Evolutionary conservation across 75 land plant genomes (phyloP).

Genomic region (Cupressus sempervirens): DNA sequence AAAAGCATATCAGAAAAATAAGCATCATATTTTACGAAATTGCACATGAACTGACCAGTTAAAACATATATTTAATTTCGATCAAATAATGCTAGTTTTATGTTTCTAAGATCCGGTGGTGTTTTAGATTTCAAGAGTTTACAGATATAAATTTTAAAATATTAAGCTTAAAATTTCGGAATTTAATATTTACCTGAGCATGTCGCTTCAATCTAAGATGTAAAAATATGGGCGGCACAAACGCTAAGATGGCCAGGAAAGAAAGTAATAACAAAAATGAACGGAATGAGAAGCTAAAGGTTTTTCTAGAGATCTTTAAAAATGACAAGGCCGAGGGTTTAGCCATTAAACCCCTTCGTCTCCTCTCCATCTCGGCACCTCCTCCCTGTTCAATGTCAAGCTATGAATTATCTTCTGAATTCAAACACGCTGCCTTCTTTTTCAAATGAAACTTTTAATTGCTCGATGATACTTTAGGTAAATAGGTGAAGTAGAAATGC

Average conservation of each 20-base stretch:
- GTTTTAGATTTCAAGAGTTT: not conserved
- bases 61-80: too few species aligned
- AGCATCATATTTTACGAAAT: too few species aligned
- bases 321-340: not conserved
- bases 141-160: not conserved
- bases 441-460: too few species aligned
- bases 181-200: conserved; percentile 24
- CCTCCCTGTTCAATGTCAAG: not conserved
- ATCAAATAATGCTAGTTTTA: too few species aligned
- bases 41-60: too few species aligned
- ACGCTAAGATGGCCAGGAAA: conserved; percentile 36
- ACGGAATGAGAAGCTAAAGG: not conserved
- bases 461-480: too few species aligned
- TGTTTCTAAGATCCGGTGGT: too few species aligned
- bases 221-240: conserved; percentile 45
- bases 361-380: not conserved
- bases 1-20: too few species aligned
- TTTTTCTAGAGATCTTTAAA: not conserved
- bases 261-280: conserved; percentile 15
- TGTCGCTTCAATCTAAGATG: conserved; percentile 41
- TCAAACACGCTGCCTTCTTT: not conserved
- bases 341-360: not conserved
- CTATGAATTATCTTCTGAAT: not conserved
- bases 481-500: too few species aligned
- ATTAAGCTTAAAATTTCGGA: too few species aligned